Conservation (phyloP, 75 land plant genomes). For the Picea sitchensis region DNA sequence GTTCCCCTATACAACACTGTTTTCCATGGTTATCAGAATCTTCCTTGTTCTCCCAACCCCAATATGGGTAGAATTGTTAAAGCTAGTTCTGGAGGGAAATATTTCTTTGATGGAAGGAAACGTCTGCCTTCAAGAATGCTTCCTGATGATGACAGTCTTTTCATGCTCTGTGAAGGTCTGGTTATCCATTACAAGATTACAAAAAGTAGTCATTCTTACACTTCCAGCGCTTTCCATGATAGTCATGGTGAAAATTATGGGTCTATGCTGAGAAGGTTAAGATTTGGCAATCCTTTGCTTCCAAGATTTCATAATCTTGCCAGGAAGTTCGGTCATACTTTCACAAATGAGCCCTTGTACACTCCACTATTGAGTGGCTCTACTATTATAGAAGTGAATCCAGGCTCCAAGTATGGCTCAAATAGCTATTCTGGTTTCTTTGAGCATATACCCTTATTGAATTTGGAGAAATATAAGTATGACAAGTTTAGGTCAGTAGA, state of each 20-base stretch:
- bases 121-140: slow-evolving; percentile 19
- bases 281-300: background rate
- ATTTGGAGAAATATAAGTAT: background rate
- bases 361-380: slow-evolving; percentile 11
- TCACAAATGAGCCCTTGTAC: background rate
- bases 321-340: slow-evolving; percentile 5
- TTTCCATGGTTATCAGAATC: slow-evolving; percentile 10
- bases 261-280: background rate
- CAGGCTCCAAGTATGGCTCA: background rate
- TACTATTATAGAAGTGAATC: background rate
- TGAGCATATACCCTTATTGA: background rate
- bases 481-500: background rate
- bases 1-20: slow-evolving; percentile 12
- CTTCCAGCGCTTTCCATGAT: background rate
- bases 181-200: slow-evolving; percentile 21
- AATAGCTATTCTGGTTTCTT: background rate
- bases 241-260: background rate
- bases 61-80: slow-evolving; percentile 9
- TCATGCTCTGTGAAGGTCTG: slow-evolving; percentile 22
- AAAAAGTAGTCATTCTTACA: slow-evolving; percentile 15
- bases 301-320: background rate
- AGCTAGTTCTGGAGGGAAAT: background rate
- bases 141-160: slow-evolving; percentile 26
- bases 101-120: slow-evolving; percentile 11
- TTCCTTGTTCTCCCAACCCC: slow-evolving; percentile 17